Percentiles rank a stretch among this genome's conserved stretches.
phyloP scores from a whole-genome alignment of 2,329 filamentous ascomycete species.

The Xylaria sp. region DNA sequence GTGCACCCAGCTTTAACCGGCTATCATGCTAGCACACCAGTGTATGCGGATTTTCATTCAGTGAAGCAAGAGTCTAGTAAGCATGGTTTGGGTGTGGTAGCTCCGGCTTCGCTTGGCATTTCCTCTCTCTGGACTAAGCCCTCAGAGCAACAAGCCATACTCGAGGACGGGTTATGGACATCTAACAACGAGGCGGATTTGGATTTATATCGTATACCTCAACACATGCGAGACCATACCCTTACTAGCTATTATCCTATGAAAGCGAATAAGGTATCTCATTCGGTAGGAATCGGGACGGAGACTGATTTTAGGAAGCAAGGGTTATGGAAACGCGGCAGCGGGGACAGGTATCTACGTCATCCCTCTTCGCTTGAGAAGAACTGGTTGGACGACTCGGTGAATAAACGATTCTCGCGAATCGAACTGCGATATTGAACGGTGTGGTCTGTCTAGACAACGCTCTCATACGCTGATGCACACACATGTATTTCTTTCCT shows the following conservation, averaged over 20 bases:
- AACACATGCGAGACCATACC: background rate
- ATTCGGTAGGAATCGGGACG: background rate
- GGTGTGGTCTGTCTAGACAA: background rate
- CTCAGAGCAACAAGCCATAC: background rate
- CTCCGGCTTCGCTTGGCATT: background rate
- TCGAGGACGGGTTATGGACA: slow-evolving; percentile 27
- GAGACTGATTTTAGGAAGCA: slow-evolving; percentile 36
- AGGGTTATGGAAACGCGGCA: slow-evolving; percentile 43
- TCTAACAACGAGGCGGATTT: background rate
- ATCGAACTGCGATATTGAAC: slow-evolving; percentile 45
- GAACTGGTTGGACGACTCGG: slow-evolving; percentile 45
- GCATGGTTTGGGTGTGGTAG: background rate
- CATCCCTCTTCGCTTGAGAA: slow-evolving; percentile 33
- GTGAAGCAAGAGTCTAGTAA: background rate
- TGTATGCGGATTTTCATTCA: slow-evolving; percentile 39
- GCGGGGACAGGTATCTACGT: background rate
- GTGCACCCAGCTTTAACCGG: slow-evolving; percentile 34
- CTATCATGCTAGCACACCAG: slow-evolving; percentile 35
- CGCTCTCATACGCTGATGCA: slow-evolving; percentile 8
- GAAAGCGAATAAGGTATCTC: slow-evolving; percentile 6
- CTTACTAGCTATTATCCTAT: slow-evolving; percentile 1
- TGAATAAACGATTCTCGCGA: slow-evolving; percentile 44
- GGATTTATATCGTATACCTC: background rate
- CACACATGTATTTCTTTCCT: slow-evolving; percentile 13
- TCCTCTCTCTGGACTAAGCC: slow-evolving; percentile 33